These are phyloP conservation scores for Curvularia lunata DNA, from an alignment of 2,329 filamentous ascomycete genomes.

Conservation along the genomic window DNA sequence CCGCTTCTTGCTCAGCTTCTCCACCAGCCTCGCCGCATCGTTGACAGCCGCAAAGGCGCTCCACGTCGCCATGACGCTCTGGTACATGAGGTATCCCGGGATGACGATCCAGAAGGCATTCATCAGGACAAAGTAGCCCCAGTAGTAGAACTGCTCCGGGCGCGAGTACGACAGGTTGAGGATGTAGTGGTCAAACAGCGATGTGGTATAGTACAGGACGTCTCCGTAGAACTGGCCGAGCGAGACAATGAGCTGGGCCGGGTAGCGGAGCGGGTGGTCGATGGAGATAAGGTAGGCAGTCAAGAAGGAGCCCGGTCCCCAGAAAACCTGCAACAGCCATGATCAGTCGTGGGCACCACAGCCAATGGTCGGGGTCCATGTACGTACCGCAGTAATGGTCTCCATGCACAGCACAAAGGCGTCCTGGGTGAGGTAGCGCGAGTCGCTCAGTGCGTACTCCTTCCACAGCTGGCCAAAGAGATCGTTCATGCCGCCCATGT, in stretches of 20 bases:
- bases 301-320: slow-evolving; percentile 67
- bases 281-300: slow-evolving; percentile 62
- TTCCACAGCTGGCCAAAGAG: slow-evolving; percentile 90
- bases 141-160: slow-evolving; percentile 69
- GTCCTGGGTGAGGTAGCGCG: slow-evolving; percentile 78
- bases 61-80: slow-evolving; percentile 42
- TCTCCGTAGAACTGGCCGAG: slow-evolving; percentile 70
- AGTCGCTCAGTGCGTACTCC: slow-evolving; percentile 87
- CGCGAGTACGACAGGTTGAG: slow-evolving; percentile 63
- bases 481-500: slow-evolving; percentile 70
- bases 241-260: slow-evolving; percentile 66
- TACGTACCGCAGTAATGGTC: slow-evolving; percentile 74
- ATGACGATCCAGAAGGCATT: slow-evolving; percentile 71
- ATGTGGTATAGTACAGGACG: slow-evolving; percentile 68
- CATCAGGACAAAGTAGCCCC: slow-evolving; percentile 70
- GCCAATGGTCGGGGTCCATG: neutral
- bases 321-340: slow-evolving; percentile 57
- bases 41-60: slow-evolving; percentile 47
- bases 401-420: slow-evolving; percentile 89
- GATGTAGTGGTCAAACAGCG: slow-evolving; percentile 65
- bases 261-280: slow-evolving; percentile 63
- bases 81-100: slow-evolving; percentile 51
- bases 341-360: slow-evolving; percentile 7
- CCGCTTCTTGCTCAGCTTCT: slow-evolving; percentile 38
- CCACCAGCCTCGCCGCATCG: slow-evolving; percentile 44